Base-by-base conservation (phyloP, 2,329 filamentous ascomycete genomes). In the Hymenotorrendiella dingleyae region DNA sequence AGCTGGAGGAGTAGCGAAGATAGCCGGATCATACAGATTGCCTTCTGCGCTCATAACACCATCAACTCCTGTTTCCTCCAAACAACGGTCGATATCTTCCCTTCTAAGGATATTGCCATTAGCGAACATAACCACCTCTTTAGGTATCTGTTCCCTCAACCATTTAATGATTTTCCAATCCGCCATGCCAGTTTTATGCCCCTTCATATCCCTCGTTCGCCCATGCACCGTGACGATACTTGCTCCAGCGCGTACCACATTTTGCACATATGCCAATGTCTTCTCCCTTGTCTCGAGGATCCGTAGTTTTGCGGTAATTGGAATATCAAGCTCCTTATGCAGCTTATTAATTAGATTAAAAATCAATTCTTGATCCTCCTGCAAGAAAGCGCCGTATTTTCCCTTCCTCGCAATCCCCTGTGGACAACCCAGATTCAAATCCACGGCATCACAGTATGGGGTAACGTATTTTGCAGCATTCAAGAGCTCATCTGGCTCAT, bases 31-130 rank as follows among this genome's bases (percentile, higher is more conserved):
- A 58, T 88, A 91, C 0, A 98, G 73, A 60, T 96, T 95, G 0
- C 89, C 93, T 65, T 98, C 93, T 4, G 93, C 93, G 53, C 84
- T 91, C 93, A 98, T 97, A 39, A 98, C 80, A 14, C 77, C 93
- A 62, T 98, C 93, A 2, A 83, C 91, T 1, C 90, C 89, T 1
- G 93, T 98, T 4, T 74, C 86, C 37, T 80, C 76, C 16, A 98
- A 68, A 58, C 91, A 97, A 16, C 68, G 69, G 38, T 83, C 76
- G 9, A 98, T 70, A 61, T 98, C 91, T 0, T 72, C 81, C 45
- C 84, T 74, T 61, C 86, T 84, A 45, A 98, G 68, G 26, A 96
- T 83, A 59, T 98, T 98, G 10, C 93, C 93, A 63, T 98, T 98
- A 3, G 93, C 93, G 61, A 98, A 97, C 3, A 98, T 78, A 19